A percentile compares a stretch with the other conserved stretches of the same genome.
Conservation (phyloP, 192 early-diverging fungal species). For the Coemansia sp. region DNA sequence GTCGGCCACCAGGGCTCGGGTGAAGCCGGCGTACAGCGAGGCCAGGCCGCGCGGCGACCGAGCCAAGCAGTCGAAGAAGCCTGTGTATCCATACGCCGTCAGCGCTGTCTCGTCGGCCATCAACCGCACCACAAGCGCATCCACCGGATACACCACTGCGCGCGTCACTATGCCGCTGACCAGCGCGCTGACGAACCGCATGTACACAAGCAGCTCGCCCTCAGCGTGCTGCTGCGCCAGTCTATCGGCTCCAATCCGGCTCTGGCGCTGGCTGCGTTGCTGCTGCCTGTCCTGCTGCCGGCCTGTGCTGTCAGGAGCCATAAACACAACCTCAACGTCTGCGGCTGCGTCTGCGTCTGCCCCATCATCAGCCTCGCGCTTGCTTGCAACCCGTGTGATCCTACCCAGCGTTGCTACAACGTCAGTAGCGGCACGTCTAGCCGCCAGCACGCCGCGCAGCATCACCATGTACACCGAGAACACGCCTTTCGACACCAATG, state of each 20-base stretch:
- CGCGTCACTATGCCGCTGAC: slow-evolving; percentile 4
- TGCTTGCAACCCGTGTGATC: not conserved
- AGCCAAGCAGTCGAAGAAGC: slow-evolving; percentile 31
- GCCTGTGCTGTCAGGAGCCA: not conserved
- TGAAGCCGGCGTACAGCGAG: slow-evolving; percentile 30
- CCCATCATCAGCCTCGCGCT: not conserved
- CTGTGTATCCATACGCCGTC: slow-evolving; percentile 19
- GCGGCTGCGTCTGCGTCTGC: no score
- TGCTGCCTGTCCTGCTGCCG: not conserved
- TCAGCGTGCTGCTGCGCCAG: not conserved
- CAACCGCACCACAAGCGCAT: slow-evolving; percentile 27
- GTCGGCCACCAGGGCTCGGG: slow-evolving; percentile 14
- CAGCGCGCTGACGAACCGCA: slow-evolving; percentile 11
- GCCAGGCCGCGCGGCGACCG: slow-evolving; percentile 1
- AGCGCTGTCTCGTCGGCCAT: slow-evolving; percentile 47
- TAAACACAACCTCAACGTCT: not conserved
- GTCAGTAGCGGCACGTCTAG: not conserved
- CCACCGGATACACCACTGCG: slow-evolving; percentile 30
- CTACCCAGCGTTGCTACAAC: not conserved
- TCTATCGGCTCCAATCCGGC: no score
- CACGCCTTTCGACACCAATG: not conserved
- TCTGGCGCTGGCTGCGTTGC: not conserved
- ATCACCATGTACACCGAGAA: not conserved
- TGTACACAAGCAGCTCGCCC: slow-evolving; percentile 17
- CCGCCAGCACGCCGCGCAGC: not conserved